Percentiles rank a stretch among this genome's conserved stretches.
Conservation (phyloP, 2,329 filamentous ascomycete genomes). For the Trichocomaceae sp. region DNA sequence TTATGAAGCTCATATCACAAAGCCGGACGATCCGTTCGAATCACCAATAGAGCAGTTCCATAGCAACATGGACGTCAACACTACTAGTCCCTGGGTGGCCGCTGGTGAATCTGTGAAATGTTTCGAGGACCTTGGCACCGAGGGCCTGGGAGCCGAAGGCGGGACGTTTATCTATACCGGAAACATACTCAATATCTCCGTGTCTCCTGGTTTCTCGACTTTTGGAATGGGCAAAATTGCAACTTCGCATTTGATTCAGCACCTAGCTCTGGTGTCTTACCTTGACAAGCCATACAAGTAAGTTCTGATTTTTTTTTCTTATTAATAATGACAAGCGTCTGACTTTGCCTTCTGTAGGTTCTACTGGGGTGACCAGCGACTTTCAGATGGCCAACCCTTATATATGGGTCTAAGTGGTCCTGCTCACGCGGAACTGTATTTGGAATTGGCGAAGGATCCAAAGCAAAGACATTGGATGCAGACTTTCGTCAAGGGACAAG, state of each 20-base stretch:
- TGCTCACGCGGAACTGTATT: background rate
- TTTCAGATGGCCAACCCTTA: background rate
- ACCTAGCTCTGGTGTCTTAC: background rate
- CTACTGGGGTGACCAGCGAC: slow-evolving; percentile 3
- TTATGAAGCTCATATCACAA: background rate
- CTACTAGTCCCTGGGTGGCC: background rate
- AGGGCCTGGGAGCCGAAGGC: background rate
- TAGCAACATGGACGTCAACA: background rate
- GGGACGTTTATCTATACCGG: slow-evolving; percentile 1
- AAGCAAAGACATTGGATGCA: background rate
- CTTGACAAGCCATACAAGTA: slow-evolving; percentile 3
- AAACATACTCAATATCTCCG: background rate
- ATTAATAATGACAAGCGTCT: background rate
- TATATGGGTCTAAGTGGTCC: background rate
- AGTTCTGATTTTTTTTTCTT: background rate
- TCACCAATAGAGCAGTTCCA: background rate
- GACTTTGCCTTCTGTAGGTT: background rate
- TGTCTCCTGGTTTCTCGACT: background rate
- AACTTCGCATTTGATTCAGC: background rate
- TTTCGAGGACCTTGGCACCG: background rate
- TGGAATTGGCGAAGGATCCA: background rate
- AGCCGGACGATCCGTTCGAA: background rate
- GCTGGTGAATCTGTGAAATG: background rate
- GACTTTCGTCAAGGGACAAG: slow-evolving; percentile 2
- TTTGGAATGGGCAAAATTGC: slow-evolving; percentile 5